These are phyloP conservation scores for Diaporthe sp. DNA, from an alignment of 2,329 filamentous ascomycete genomes.

Conservation along the genomic window DNA sequence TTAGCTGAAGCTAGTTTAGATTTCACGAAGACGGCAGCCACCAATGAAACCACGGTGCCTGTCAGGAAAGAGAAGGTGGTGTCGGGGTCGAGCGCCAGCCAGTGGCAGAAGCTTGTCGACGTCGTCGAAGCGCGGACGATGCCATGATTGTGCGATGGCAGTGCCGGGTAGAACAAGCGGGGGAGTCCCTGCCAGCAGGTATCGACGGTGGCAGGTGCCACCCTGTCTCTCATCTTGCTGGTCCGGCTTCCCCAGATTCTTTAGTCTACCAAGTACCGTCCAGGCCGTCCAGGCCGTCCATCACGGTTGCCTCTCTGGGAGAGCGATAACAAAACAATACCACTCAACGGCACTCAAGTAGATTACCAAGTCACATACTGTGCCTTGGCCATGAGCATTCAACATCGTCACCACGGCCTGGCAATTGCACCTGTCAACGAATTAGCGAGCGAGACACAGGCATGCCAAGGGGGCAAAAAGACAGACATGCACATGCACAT, in stretches of 20 bases:
- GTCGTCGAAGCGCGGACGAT: slow-evolving; percentile 6
- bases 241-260: slow-evolving; percentile 10
- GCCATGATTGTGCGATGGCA: not conserved
- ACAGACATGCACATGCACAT: not conserved
- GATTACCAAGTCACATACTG: not conserved
- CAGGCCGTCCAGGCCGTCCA: not conserved
- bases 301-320: not conserved
- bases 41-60: slow-evolving; percentile 26
- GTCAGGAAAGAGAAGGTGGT: slow-evolving; percentile 32
- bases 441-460: not conserved
- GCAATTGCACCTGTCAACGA: not conserved
- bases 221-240: not conserved
- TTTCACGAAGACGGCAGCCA: not conserved
- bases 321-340: too few species aligned
- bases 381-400: not conserved
- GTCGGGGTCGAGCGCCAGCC: not conserved
- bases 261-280: not conserved
- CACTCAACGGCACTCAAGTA: too few species aligned
- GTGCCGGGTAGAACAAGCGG: not conserved
- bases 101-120: not conserved
- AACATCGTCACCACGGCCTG: slow-evolving; percentile 3
- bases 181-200: not conserved
- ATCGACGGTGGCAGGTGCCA: not conserved
- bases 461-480: not conserved
- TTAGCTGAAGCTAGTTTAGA: slow-evolving; percentile 22